phyloP scores from a whole-genome alignment of 768 basidiomycete species.

The Hirschioporus abietinus region DNA sequence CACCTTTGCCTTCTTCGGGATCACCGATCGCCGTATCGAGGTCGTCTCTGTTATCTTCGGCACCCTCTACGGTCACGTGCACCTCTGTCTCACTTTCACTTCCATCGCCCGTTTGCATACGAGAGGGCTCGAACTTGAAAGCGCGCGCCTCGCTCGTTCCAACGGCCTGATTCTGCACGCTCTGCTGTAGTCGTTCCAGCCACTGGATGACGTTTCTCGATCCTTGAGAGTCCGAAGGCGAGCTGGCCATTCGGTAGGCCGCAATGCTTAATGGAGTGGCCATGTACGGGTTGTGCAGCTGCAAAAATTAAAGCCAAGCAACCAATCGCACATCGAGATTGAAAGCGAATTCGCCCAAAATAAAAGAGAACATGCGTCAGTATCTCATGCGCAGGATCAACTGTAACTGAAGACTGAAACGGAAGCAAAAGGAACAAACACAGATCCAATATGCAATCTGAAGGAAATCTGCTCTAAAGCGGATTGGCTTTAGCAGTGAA shows the following conservation, averaged over 20 bases:
- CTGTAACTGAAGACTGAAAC: constrained; percentile 2
- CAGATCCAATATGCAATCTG: background rate
- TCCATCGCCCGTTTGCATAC: constrained; percentile 16
- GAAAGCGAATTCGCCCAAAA: constrained; percentile 7
- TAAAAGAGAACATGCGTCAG: background rate
- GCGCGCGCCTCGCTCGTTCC: constrained; percentile 33
- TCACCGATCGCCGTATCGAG: constrained; percentile 18
- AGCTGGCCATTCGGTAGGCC: constrained; percentile 73
- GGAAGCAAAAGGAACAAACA: constrained; percentile 13
- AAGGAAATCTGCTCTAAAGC: background rate
- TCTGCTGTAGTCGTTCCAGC: constrained; percentile 65
- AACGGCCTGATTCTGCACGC: constrained; percentile 45
- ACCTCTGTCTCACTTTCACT: constrained; percentile 21
- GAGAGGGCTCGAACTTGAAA: constrained; percentile 37
- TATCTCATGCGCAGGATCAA: constrained; percentile 2
- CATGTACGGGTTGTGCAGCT: constrained; percentile 77
- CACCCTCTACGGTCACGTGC: constrained; percentile 21
- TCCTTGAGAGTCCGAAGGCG: constrained; percentile 58
- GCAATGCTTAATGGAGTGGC: constrained; percentile 77
- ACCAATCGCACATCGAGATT: background rate
- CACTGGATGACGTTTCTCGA: constrained; percentile 68
- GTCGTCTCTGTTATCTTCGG: constrained; percentile 38
- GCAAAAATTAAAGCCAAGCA: constrained; percentile 7
- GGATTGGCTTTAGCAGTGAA: background rate
- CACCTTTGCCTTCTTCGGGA: constrained; percentile 13